Percentiles rank a stretch among this genome's conserved stretches.
phyloP scores from a whole-genome alignment of 2,329 filamentous ascomycete species.

The Amauroascus niger region DNA sequence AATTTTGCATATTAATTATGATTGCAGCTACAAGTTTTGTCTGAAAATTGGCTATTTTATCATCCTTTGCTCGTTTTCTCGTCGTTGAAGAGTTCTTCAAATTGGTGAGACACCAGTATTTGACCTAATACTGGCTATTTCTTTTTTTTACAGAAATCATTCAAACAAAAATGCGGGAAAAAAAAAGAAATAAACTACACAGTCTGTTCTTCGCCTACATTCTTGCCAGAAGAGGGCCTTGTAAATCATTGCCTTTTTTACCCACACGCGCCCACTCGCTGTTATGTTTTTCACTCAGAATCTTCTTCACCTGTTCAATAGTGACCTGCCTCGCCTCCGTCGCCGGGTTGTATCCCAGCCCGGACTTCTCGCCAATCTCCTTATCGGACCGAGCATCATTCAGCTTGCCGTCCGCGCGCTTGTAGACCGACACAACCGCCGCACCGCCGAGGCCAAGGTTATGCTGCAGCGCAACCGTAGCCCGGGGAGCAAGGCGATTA shows the following conservation, averaged over 20 bases:
- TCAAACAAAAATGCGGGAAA: neutral
- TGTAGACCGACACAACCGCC: slow-evolving; percentile 21
- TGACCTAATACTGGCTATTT: no score
- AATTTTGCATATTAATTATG: no score
- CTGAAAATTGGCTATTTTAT: no score
- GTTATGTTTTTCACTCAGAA: slow-evolving; percentile 11
- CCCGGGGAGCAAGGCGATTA: slow-evolving; percentile 20
- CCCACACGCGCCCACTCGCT: slow-evolving; percentile 13
- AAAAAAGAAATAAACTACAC: neutral
- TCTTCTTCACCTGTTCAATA: slow-evolving; percentile 10
- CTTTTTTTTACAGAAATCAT: no score
- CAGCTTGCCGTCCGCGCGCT: slow-evolving; percentile 9
- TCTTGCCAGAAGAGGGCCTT: slow-evolving; percentile 9
- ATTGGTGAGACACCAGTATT: no score
- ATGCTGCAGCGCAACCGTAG: slow-evolving; percentile 22
- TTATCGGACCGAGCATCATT: slow-evolving; percentile 1
- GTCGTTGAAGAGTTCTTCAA: no score
- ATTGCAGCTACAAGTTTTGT: no score
- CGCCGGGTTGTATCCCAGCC: slow-evolving; percentile 13
- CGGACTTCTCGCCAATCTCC: slow-evolving; percentile 1
- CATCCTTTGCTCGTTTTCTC: no score
- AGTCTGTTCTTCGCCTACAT: slow-evolving; percentile 3
- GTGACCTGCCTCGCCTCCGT: slow-evolving; percentile 13
- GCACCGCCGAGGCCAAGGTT: slow-evolving; percentile 26
- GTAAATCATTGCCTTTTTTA: slow-evolving; percentile 7